phyloP scores from a whole-genome alignment of 1,284 basidiomycete genomes.

The Heliocybe sulcata region DNA sequence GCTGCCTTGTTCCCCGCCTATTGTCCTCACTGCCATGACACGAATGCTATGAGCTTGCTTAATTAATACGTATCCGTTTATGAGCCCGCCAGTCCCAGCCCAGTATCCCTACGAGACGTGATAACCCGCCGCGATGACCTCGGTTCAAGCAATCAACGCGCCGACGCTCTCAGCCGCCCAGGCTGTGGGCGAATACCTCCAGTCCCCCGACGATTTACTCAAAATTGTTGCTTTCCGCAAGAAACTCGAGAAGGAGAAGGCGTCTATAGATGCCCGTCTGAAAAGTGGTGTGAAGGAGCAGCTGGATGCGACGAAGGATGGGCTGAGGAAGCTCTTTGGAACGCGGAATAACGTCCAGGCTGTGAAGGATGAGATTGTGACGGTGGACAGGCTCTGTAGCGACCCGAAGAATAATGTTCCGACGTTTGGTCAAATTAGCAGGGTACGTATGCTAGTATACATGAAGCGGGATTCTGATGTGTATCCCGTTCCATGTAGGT shows the following conservation, averaged over 20 bases:
- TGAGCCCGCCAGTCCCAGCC: no score
- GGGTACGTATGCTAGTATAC: constrained; percentile 43
- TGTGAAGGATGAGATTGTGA: constrained; percentile 90
- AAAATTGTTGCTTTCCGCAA: constrained; percentile 89
- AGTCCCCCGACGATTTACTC: constrained; percentile 89
- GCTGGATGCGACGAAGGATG: constrained; percentile 86
- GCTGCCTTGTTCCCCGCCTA: no score
- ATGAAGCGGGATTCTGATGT: constrained; percentile 6
- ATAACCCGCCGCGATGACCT: background rate
- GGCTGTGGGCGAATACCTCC: constrained; percentile 79
- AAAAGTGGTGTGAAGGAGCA: constrained; percentile 93
- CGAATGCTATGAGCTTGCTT: background rate
- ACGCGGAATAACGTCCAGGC: constrained; percentile 81
- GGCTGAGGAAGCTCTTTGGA: constrained; percentile 78
- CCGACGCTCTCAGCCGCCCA: constrained; percentile 71
- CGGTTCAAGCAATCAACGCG: background rate
- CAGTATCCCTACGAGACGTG: background rate
- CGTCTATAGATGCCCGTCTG: constrained; percentile 89
- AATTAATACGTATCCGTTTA: background rate
- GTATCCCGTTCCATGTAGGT: constrained; percentile 44
- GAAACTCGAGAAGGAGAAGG: constrained; percentile 95
- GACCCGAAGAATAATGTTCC: constrained; percentile 68
- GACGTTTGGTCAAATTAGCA: constrained; percentile 89
- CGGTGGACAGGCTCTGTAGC: constrained; percentile 73
- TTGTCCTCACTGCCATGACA: no score